Evolutionary conservation across 495 filamentous ascomycete species (phyloP).

Genomic region (Trichocladium antarcticum): DNA sequence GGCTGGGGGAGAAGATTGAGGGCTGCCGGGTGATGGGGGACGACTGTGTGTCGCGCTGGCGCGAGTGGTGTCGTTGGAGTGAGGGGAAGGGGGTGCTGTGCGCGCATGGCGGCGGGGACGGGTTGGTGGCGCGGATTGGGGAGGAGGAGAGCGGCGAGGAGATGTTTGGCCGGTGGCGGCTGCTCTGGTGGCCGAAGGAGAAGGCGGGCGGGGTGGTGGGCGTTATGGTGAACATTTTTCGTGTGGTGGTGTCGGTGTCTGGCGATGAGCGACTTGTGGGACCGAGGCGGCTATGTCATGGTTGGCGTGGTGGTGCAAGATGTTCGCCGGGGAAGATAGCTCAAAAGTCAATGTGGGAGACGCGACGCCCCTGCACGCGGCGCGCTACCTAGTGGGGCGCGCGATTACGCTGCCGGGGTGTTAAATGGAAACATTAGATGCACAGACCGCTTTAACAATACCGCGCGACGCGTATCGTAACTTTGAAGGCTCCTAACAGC

Average conservation of each 20-base stretch:
- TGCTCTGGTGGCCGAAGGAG: neutral
- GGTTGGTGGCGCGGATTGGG: constrained; percentile 1
- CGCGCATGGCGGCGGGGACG: constrained; percentile 1
- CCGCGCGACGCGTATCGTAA: neutral
- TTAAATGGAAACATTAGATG: constrained; percentile 5
- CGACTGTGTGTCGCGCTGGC: constrained; percentile 6
- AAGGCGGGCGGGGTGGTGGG: constrained; percentile 4
- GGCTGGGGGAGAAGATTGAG: neutral
- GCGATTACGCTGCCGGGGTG: constrained; percentile 2
- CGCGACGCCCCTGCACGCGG: constrained; percentile 2
- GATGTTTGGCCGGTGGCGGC: constrained; percentile 3
- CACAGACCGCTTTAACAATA: neutral
- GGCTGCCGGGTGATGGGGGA: neutral
- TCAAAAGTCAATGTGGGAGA: neutral
- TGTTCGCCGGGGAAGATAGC: too few species aligned
- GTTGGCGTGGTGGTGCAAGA: neutral
- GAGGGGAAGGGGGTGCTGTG: neutral
- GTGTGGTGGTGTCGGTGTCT: neutral
- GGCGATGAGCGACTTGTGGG: neutral
- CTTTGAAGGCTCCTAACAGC: neutral
- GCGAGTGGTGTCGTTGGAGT: neutral
- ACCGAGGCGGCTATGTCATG: constrained; percentile 2
- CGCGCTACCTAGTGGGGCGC: neutral
- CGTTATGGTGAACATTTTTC: constrained; percentile 6
- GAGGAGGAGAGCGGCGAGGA: constrained; percentile 14